Evolutionary conservation across 495 filamentous ascomycete genomes (phyloP), one percentile per base, ranked within the genome.

Genomic region (Lasiosphaeria miniovina): DNA sequence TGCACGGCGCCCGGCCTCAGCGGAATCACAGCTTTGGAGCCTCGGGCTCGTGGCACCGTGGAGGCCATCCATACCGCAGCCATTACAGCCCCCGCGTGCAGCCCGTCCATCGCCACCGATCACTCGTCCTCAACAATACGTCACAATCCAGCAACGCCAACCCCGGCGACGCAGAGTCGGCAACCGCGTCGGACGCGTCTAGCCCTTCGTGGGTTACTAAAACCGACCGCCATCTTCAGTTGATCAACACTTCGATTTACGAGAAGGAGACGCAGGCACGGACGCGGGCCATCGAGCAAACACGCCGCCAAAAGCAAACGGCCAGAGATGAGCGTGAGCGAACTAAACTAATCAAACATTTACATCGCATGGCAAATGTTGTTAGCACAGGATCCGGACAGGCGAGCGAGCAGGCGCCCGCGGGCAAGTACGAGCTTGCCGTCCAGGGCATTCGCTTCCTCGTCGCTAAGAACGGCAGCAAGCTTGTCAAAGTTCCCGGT

Each of bases 171-270:
- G 56, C 61, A 57, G 71, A 76, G 11, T 55, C 64, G 12, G 67
- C 62, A 50, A 61, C 71, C 52, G 43, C 67, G 43, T 67, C 73
- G 49, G 74, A 78, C 45, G 68, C 73, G 14, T 68, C 78, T 10
- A 77, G 70, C 6, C 69, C 76, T 9, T 75, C 83, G 10, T 95
- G 90, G 88, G 84, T 96, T 36, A 81, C 88, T 24, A 93, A 88
- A 69, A 86, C 78, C 55, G 91, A 92, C 63, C 88, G 91, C 54
- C 91, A 95, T 64, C 83, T 93, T 74, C 92, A 96, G 71, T 74
- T 96, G 51, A 96, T 97, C 74, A 96, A 96, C 68, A 81, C 86
- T 15, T 81, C 86, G 3, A 82, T 96, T 12, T 96, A 90, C 73
- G 87, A 95, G 65, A 87, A 90, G 71, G 85, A 90, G 56, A 78